Conservation (phyloP, 345 rosid species). For the Gossypium arboreum region DNA sequence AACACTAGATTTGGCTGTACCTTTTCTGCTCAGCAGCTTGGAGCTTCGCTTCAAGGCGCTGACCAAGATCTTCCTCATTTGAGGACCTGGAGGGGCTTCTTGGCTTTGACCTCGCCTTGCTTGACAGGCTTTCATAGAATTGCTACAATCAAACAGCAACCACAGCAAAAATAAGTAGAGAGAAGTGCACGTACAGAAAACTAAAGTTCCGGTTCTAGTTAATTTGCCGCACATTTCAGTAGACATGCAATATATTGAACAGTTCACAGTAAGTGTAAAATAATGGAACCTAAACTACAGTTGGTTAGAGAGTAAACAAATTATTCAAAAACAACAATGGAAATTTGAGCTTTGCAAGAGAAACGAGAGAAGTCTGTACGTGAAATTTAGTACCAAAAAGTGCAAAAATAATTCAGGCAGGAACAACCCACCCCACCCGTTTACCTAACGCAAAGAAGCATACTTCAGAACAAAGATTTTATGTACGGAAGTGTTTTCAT, state of each 20-base stretch:
- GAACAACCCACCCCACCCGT: conserved; percentile 4
- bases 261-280: background rate
- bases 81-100: conserved; percentile 72
- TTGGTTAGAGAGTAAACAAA: background rate
- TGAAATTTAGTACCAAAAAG: conserved; percentile 7
- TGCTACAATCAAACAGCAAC: conserved; percentile 40
- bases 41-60: conserved; percentile 95
- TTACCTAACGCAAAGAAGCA: conserved; percentile 26
- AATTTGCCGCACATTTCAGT: background rate
- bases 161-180: background rate
- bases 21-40: conserved; percentile 93
- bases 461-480: conserved; percentile 16
- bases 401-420: conserved; percentile 10
- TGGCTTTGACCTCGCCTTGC: conserved; percentile 82
- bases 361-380: conserved; percentile 3
- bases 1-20: conserved; percentile 26
- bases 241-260: background rate
- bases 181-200: background rate
- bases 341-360: background rate
- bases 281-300: background rate
- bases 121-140: conserved; percentile 79
- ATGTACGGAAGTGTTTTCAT: background rate
- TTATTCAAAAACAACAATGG: background rate
- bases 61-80: conserved; percentile 77
- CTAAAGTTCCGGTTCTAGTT: background rate